Conservation (phyloP, 371 early-diverging fungal species). For the Mucor sp. region DNA sequence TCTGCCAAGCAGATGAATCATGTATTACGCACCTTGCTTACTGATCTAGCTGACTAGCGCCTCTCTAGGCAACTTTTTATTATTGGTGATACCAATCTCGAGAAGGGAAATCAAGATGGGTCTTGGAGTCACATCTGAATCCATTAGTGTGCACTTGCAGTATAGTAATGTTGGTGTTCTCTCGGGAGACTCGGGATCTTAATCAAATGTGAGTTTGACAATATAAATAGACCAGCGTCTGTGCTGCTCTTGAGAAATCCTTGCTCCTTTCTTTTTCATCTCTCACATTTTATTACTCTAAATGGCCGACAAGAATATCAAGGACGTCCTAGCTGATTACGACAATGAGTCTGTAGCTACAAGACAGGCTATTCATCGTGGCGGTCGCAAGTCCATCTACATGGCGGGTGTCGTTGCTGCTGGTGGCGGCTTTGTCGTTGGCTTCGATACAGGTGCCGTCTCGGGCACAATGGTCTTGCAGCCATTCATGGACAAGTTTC, state of each 20-base stretch:
- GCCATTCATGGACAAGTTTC: constrained; percentile 23
- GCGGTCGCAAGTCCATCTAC: constrained; percentile 32
- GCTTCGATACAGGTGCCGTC: constrained; percentile 24
- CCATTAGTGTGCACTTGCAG: background rate
- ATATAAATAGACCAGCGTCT: background rate
- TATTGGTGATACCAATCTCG: background rate
- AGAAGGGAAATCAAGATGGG: background rate
- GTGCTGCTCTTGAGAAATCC: background rate
- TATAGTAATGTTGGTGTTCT: background rate
- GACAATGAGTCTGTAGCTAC: constrained; percentile 18
- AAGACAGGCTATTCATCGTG: constrained; percentile 6
- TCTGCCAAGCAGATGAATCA: too few relatives aligned
- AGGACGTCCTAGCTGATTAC: background rate
- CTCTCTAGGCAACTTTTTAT: background rate
- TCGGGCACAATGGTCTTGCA: constrained; percentile 21
- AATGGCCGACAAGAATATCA: constrained; percentile 9
- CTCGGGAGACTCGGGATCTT: background rate
- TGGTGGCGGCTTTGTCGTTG: constrained; percentile 25
- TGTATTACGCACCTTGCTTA: too few relatives aligned
- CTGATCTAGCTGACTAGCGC: background rate
- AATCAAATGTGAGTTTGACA: background rate
- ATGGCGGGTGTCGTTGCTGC: constrained; percentile 25
- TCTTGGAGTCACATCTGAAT: background rate
- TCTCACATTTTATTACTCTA: background rate
- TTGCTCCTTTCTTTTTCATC: background rate